phyloP scores from a whole-genome alignment of 2,329 filamentous ascomycete species.

The Talaromyces sp. region DNA sequence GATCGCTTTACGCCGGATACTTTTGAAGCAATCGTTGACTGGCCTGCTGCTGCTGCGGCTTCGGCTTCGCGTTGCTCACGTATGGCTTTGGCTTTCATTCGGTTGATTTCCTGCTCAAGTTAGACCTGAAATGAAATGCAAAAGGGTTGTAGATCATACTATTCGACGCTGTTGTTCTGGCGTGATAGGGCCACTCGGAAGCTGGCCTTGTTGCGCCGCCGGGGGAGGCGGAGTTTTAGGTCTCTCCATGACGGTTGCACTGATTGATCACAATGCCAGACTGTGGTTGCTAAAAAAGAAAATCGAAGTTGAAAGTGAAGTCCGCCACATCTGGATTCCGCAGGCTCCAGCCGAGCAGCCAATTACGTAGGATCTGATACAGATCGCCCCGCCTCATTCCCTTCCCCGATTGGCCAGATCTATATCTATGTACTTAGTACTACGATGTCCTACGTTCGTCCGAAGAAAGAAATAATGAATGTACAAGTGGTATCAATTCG shows the following conservation, averaged over 20 bases:
- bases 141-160: slow-evolving; percentile 33
- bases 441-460: no score
- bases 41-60: slow-evolving; percentile 27
- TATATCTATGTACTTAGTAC: no score
- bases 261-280: background rate
- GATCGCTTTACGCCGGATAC: slow-evolving; percentile 70
- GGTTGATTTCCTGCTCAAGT: slow-evolving; percentile 70
- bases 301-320: background rate
- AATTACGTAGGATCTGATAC: background rate
- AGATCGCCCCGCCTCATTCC: background rate
- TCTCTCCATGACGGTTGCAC: background rate
- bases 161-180: slow-evolving; percentile 61
- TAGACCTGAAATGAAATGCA: background rate
- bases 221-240: slow-evolving; percentile 17
- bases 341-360: slow-evolving; percentile 6
- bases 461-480: background rate
- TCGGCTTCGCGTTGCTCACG: slow-evolving; percentile 70
- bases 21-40: slow-evolving; percentile 26
- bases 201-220: slow-evolving; percentile 12
- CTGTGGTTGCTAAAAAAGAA: background rate
- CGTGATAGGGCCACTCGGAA: slow-evolving; percentile 51
- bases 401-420: background rate
- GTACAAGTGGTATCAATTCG: background rate
- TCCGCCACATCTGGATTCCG: slow-evolving; percentile 13
- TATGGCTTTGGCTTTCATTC: slow-evolving; percentile 83